phyloP scores from a whole-genome alignment of 1,139 yeast species.

The Yamadazyma diospyri region DNA sequence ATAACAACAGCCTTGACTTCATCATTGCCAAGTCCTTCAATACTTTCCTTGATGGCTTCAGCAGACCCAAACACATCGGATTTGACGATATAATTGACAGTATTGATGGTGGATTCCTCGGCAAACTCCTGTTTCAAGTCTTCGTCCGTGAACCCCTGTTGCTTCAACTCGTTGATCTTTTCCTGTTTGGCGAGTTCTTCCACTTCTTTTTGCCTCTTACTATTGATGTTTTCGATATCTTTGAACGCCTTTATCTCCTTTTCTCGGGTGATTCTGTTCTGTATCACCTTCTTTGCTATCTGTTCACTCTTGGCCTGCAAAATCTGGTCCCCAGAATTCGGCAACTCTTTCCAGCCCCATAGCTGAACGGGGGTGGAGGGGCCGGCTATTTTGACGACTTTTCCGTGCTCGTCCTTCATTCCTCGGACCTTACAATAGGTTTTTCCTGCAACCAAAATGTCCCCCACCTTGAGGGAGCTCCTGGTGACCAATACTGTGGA shows the following conservation, averaged over 20 bases:
- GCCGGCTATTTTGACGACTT: constrained; percentile 59
- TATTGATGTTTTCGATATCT: constrained; percentile 70
- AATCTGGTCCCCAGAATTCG: constrained; percentile 86
- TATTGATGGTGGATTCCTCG: constrained; percentile 20
- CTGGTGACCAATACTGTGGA: constrained; percentile 82
- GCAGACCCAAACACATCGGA: constrained; percentile 83
- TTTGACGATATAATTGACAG: constrained; percentile 59
- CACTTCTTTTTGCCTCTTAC: constrained; percentile 45
- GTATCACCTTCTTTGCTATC: constrained; percentile 70
- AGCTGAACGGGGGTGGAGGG: constrained; percentile 93
- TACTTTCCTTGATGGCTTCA: constrained; percentile 67
- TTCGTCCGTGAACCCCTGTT: constrained; percentile 52
- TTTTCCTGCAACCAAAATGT: constrained; percentile 74
- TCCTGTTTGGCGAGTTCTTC: constrained; percentile 49
- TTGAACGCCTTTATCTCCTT: constrained; percentile 59
- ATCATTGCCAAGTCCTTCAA: constrained; percentile 78
- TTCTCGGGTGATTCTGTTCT: constrained; percentile 55
- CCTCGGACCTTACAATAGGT: constrained; percentile 84
- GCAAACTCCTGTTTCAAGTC: constrained; percentile 22
- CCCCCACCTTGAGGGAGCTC: constrained; percentile 72
- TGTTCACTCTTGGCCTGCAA: constrained; percentile 73
- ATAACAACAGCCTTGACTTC: constrained; percentile 71
- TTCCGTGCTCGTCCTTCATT: constrained; percentile 75
- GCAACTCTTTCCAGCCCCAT: constrained; percentile 92
- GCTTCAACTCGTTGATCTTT: constrained; percentile 50